phyloP scores from a whole-genome alignment of 2,329 filamentous ascomycete species.

The Sclerotiophoma versabilis region DNA sequence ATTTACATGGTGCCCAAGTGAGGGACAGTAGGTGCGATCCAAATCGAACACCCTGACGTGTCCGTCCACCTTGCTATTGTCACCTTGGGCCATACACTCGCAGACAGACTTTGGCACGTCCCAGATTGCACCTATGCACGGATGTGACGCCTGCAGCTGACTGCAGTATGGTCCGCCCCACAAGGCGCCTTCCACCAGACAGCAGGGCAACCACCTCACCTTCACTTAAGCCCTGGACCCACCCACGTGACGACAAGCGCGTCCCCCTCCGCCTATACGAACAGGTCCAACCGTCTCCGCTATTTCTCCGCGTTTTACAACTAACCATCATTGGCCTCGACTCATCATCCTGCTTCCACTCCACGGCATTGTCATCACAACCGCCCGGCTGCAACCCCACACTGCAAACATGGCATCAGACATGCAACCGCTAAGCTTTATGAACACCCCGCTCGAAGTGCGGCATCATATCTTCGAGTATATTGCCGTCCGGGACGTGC shows the following conservation, averaged over 20 bases:
- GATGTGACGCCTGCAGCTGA: not conserved
- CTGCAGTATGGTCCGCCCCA: not conserved
- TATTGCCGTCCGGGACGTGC: slow-evolving; percentile 21
- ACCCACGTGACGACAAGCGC: slow-evolving; percentile 6
- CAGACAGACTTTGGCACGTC: not conserved
- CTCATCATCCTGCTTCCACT: not conserved
- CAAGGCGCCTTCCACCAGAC: slow-evolving; percentile 7
- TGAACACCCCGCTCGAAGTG: slow-evolving; percentile 42
- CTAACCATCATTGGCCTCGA: not conserved
- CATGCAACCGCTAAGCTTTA: slow-evolving; percentile 13
- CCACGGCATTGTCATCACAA: not conserved
- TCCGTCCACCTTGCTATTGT: not conserved
- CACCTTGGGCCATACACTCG: not conserved
- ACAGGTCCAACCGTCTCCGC: not conserved
- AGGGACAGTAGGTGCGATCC: not conserved
- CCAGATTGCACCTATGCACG: no score
- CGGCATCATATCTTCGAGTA: slow-evolving; percentile 40
- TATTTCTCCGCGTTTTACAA: not conserved
- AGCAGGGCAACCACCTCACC: slow-evolving; percentile 4
- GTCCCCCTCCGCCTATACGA: not conserved
- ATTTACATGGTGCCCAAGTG: not conserved
- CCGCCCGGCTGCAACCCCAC: not conserved
- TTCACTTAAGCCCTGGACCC: slow-evolving; percentile 1
- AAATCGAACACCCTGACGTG: not conserved
- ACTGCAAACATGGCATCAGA: not conserved